phyloP scores from a whole-genome alignment of 1,139 yeast genomes.

The Debaryomycetaceae sp. region DNA sequence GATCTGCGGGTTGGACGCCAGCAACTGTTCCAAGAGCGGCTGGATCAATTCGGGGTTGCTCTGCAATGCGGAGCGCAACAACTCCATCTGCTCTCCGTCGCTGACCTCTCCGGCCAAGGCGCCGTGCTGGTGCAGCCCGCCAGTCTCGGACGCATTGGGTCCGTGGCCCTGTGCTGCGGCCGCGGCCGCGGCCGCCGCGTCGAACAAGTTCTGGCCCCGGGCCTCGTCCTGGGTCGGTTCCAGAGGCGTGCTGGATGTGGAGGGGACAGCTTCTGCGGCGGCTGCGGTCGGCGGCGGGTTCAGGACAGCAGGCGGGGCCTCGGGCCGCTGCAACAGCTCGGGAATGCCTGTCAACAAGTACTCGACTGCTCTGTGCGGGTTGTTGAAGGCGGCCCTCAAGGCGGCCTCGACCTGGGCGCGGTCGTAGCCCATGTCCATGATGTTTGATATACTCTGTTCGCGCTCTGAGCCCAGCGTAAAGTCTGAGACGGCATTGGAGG shows the following conservation, averaged over 20 bases:
- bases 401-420: slow-evolving; percentile 84
- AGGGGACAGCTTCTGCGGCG: slow-evolving; percentile 8
- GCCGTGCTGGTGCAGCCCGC: slow-evolving; percentile 3
- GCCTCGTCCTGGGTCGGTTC: slow-evolving; percentile 12
- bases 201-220: slow-evolving; percentile 44
- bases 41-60: slow-evolving; percentile 86
- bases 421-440: slow-evolving; percentile 95
- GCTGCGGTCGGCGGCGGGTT: slow-evolving; percentile 9
- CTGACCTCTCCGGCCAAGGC: slow-evolving; percentile 12
- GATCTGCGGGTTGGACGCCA: slow-evolving; percentile 76
- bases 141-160: neutral
- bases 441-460: slow-evolving; percentile 61
- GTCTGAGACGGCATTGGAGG: slow-evolving; percentile 19
- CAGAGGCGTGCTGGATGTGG: too few species aligned
- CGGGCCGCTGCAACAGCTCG: slow-evolving; percentile 37
- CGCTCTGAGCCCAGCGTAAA: slow-evolving; percentile 57
- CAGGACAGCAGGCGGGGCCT: slow-evolving; percentile 14
- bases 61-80: slow-evolving; percentile 68
- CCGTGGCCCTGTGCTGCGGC: slow-evolving; percentile 8
- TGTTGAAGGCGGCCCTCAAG: slow-evolving; percentile 88
- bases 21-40: slow-evolving; percentile 71
- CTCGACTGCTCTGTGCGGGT: slow-evolving; percentile 97
- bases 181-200: slow-evolving; percentile 55
- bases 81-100: slow-evolving; percentile 46
- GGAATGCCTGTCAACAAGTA: slow-evolving; percentile 88